phyloP scores from a whole-genome alignment of 2,329 filamentous ascomycete species.

The Diaporthe sp. region DNA sequence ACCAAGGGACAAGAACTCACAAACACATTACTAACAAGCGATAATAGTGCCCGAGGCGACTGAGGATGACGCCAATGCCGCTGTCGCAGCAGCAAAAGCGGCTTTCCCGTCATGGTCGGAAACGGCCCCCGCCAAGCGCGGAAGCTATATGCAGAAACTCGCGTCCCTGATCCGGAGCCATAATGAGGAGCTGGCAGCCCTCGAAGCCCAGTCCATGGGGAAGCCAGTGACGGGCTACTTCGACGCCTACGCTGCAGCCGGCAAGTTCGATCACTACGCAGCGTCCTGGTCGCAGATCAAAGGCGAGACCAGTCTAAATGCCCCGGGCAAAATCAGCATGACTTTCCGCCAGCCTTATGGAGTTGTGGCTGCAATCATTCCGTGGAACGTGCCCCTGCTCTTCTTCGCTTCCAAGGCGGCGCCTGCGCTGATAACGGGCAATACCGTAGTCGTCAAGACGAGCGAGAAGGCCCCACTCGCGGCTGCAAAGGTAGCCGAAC shows the following conservation, averaged over 20 bases:
- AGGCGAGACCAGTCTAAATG: slow-evolving; percentile 58
- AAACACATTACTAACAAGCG: not conserved
- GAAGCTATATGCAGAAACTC: slow-evolving; percentile 55
- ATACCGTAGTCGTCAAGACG: slow-evolving; percentile 63
- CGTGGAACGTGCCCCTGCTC: slow-evolving; percentile 64
- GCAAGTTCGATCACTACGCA: slow-evolving; percentile 52
- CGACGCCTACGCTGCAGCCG: slow-evolving; percentile 49
- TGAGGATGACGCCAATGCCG: slow-evolving; percentile 52
- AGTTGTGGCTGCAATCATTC: slow-evolving; percentile 67
- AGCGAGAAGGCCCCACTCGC: slow-evolving; percentile 64
- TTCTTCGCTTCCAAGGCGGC: slow-evolving; percentile 59
- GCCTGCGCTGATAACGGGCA: slow-evolving; percentile 59
- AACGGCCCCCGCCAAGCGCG: slow-evolving; percentile 51
- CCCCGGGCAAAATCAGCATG: slow-evolving; percentile 57
- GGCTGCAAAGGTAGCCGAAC: slow-evolving; percentile 51
- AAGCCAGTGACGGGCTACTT: slow-evolving; percentile 51
- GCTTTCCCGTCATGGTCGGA: slow-evolving; percentile 58
- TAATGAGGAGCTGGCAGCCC: slow-evolving; percentile 53
- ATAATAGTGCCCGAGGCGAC: slow-evolving; percentile 55
- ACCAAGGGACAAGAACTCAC: not conserved
- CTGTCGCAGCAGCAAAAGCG: slow-evolving; percentile 54
- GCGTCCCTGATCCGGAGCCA: slow-evolving; percentile 54
- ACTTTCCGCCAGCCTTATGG: slow-evolving; percentile 61
- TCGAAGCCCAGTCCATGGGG: slow-evolving; percentile 59
- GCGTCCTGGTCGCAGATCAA: slow-evolving; percentile 54